Conservation (phyloP, 768 basidiomycete genomes). For the Multifurca ochricompacta region DNA sequence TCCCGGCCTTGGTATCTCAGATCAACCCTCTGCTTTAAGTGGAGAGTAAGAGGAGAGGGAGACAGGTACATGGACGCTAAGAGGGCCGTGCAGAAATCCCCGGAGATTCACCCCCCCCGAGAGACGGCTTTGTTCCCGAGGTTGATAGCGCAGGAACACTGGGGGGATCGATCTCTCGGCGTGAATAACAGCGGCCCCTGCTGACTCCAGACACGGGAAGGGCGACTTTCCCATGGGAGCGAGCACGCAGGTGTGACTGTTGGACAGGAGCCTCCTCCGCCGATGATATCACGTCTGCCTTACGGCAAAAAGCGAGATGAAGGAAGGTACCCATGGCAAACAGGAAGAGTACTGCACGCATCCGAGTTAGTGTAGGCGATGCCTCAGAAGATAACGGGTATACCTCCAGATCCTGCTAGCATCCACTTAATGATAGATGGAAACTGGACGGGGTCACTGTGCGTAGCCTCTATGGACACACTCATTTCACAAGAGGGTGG, state of each 20-base stretch:
- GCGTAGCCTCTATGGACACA: neutral
- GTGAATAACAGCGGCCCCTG: neutral
- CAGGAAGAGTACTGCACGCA: constrained; percentile 1
- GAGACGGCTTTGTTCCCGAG: neutral
- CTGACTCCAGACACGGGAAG: neutral
- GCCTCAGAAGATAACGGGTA: neutral
- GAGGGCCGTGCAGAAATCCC: neutral
- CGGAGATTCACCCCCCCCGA: neutral
- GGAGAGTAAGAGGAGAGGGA: neutral
- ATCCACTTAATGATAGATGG: constrained; percentile 1
- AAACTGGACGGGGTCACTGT: no score
- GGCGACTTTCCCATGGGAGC: neutral
- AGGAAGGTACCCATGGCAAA: neutral
- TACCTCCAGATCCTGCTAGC: neutral
- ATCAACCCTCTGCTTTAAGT: neutral
- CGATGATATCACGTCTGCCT: neutral
- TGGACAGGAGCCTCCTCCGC: neutral
- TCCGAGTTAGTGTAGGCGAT: neutral
- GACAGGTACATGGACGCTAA: neutral
- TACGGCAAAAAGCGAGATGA: neutral
- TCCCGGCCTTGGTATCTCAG: no score
- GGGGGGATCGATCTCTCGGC: neutral
- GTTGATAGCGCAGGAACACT: neutral
- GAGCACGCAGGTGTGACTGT: neutral
- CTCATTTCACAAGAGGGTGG: neutral